These are phyloP conservation scores for Neoboletus subvelutipes DNA, from an alignment of 768 basidiomycete genomes.

Conservation along the genomic window DNA sequence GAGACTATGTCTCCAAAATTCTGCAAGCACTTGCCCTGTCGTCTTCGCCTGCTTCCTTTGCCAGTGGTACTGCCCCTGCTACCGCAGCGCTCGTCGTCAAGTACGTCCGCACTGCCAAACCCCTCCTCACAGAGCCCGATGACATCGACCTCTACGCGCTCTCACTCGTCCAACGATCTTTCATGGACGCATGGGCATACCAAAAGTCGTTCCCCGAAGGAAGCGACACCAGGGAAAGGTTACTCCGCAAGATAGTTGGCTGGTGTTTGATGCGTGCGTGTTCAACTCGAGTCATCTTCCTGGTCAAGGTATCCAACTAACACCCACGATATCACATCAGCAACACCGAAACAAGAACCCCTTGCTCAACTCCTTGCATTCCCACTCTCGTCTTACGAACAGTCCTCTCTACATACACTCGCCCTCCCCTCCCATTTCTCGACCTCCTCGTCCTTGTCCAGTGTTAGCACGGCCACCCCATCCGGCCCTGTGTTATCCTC, in stretches of 20 bases:
- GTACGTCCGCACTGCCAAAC: constrained; percentile 76
- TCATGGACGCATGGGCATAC: constrained; percentile 75
- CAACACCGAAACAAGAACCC: constrained; percentile 55
- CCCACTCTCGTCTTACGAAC: constrained; percentile 66
- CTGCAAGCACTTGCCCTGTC: constrained; percentile 53
- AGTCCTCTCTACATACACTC: constrained; percentile 52
- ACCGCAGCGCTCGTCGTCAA: constrained; percentile 53
- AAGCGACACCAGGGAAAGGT: constrained; percentile 48
- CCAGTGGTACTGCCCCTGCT: constrained; percentile 7
- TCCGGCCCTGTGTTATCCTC: constrained; percentile 35
- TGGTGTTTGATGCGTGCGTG: constrained; percentile 72
- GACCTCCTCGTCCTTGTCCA: constrained; percentile 32
- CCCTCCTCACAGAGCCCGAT: constrained; percentile 62
- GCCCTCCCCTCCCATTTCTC: constrained; percentile 49
- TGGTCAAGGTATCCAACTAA: neutral
- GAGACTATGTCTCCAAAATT: constrained; percentile 78
- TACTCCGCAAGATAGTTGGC: constrained; percentile 59
- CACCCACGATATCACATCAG: constrained; percentile 32
- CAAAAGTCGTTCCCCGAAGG: constrained; percentile 68
- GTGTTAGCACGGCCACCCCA: neutral
- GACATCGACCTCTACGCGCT: constrained; percentile 71
- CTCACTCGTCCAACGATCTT: constrained; percentile 62
- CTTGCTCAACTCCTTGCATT: constrained; percentile 63
- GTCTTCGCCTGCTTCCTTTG: constrained; percentile 40
- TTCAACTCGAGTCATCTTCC: neutral